Evolutionary conservation across 164 flowering plant genomes (phyloP).

Genomic region (Vitis labrusca): DNA sequence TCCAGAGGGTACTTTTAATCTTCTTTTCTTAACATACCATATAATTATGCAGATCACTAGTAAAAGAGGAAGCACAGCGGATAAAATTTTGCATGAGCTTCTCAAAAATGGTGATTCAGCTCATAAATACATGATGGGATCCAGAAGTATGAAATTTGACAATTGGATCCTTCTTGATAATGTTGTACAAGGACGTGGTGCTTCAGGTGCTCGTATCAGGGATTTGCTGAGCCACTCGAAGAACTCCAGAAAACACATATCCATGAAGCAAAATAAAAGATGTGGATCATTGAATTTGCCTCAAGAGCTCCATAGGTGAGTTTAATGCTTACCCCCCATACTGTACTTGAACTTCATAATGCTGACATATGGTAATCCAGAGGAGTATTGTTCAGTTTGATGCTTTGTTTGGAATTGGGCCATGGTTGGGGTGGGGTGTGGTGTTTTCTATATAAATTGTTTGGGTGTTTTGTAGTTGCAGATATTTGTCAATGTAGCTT

Average conservation of each 20-base stretch:
- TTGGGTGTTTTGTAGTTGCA: no score
- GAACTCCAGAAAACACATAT: slow-evolving; percentile 73
- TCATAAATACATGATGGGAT: slow-evolving; percentile 71
- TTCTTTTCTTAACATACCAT: slow-evolving; percentile 7
- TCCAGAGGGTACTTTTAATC: not conserved
- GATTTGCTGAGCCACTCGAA: slow-evolving; percentile 48
- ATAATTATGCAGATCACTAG: slow-evolving; percentile 39
- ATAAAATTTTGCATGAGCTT: slow-evolving; percentile 58
- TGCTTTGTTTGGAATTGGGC: no score
- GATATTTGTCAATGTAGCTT: no score
- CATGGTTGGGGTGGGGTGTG: no score
- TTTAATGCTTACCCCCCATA: not conserved
- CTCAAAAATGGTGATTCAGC: slow-evolving; percentile 76
- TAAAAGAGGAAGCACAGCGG: slow-evolving; percentile 31
- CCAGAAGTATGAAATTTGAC: slow-evolving; percentile 62
- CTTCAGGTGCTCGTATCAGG: slow-evolving; percentile 28
- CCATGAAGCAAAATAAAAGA: slow-evolving; percentile 63
- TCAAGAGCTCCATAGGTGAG: slow-evolving; percentile 57
- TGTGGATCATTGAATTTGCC: slow-evolving; percentile 61
- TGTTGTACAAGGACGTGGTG: slow-evolving; percentile 39
- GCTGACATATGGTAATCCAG: no score
- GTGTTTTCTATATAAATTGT: no score
- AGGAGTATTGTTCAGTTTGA: no score
- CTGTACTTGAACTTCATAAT: no score
- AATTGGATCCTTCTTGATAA: slow-evolving; percentile 75